Evolutionary conservation across 2,329 filamentous ascomycete genomes (phyloP), one percentile per base, ranked within the genome.

Genomic region (Pyricularia grisea): DNA sequence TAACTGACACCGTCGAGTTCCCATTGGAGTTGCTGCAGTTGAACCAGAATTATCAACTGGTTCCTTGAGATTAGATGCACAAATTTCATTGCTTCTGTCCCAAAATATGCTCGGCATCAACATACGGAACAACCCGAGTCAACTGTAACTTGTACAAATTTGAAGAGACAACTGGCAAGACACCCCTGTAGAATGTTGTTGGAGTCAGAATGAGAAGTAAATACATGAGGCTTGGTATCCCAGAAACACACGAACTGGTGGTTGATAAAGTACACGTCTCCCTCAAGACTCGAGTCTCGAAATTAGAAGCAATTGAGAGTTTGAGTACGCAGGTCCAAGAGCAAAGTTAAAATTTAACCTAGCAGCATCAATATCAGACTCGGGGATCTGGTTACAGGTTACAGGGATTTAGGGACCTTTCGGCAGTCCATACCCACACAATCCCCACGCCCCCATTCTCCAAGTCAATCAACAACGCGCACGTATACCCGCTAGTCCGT

Each of bases 401-500:
- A 55, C 42, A 55, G 20, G 42, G 42, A 20, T 55, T 55, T n/a
- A 55, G 42, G 42, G 42, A 55, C n/a, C 42, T 55, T 55, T 55
- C 42, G 42, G 42, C 20, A 55, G 42, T 55, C 42, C 42, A 20
- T 55, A n/a, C 20, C 42, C 42, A 55, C 42, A 2, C 20, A 55
- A 63, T 27, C 14, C 28, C 60, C 60, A 63, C 60, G 23, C 25
- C 60, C 60, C 60, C 60, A 63, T 28, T 27, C 60, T 28, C 25
- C 25, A 63, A 63, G 14, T 11, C 36, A 28, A 55, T 60, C 31
- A 64, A 31, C 17, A 55, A 28, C 69, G 67, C 58, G 61, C 31
- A 28, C 60, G 25, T 12, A 23, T 31, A 64, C 64, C 69, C 72
- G 68, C 71, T 73, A 70, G 68, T 68, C 74, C 71, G 6, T 28